Evolutionary conservation across 2,329 filamentous ascomycete genomes (phyloP), one percentile per base, ranked within the genome.

Genomic region (Orbilia blumenaviensis): DNA sequence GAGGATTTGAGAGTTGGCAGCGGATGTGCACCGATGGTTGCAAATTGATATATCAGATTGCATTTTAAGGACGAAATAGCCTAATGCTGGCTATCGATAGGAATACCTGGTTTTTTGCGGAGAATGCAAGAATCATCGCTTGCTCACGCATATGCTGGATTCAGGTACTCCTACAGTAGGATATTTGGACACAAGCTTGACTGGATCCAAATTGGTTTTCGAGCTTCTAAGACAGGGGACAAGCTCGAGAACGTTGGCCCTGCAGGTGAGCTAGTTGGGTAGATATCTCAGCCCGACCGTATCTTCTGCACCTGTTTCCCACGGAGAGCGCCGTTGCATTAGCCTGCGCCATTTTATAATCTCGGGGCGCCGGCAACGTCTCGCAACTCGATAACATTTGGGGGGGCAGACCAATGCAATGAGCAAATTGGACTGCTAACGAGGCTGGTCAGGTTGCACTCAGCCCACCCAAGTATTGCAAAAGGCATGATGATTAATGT

Each of bases 281-380:
- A 12, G 8, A 9, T 34, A 34, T 34, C 32, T 16, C 36, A 41
- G 36, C 36, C 36, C 36, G 16, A n/a, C n/a, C n/a, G n/a, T n/a
- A n/a, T n/a, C n/a, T n/a, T n/a, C n/a, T n/a, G n/a, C n/a, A n/a
- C 5, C 21, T 14, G 44, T 18, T 38, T 56, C 29, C 16, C 16
- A 8, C 52, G 52, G 29, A 38, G 18, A 56, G 32, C 32, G 16
- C 52, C 52, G 52, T 56, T 36, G 52, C 52, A 56, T 56, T 36
- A 56, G 52, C 25, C 52, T 38, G 52, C 32, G 52, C 52, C 32
- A 56, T 56, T 54, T 54, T 54, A 32, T 23, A 25, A 56, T 38
- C 52, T 56, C 29, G 32, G 52, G n/a, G 52, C 32, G 18, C 18
- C 16, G 52, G 52, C 52, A 56, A 5, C 16, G 32, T 38, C 38